phyloP scores from a whole-genome alignment of 495 filamentous ascomycete genomes.

The Haplographium delicatum region DNA sequence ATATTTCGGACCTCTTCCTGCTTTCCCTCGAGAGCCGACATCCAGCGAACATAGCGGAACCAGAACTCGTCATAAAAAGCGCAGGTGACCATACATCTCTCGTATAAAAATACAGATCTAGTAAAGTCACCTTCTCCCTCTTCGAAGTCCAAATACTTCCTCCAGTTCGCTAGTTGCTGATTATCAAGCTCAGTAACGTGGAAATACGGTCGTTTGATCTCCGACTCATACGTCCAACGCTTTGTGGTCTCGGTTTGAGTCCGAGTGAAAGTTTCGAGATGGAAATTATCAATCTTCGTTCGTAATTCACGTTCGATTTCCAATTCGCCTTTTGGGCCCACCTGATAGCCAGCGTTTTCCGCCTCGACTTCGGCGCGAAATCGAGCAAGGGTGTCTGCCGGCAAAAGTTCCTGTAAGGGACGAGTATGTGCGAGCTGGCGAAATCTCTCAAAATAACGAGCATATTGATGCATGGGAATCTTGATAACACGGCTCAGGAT shows the following conservation, averaged over 20 bases:
- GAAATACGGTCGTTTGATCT: slow-evolving; percentile 96
- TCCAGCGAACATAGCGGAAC: slow-evolving; percentile 96
- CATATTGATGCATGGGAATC: slow-evolving; percentile 96
- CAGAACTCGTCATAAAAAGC: slow-evolving; percentile 98
- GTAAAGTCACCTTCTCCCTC: slow-evolving; percentile 75
- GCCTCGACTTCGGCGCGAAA: slow-evolving; percentile 67
- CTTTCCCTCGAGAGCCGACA: slow-evolving; percentile 74
- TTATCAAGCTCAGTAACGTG: slow-evolving; percentile 91
- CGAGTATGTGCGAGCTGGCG: slow-evolving; percentile 69
- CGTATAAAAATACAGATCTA: slow-evolving; percentile 79
- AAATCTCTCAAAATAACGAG: slow-evolving; percentile 90
- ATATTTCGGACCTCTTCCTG: slow-evolving; percentile 91
- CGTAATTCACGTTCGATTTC: slow-evolving; percentile 84
- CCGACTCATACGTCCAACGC: slow-evolving; percentile 90
- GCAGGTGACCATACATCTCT: slow-evolving; percentile 86
- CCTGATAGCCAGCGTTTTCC: slow-evolving; percentile 40
- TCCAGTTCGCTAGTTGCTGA: slow-evolving; percentile 83
- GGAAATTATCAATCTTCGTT: slow-evolving; percentile 69
- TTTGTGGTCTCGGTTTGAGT: slow-evolving; percentile 89
- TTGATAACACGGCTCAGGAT: slow-evolving; percentile 82
- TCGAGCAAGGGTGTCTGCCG: slow-evolving; percentile 59
- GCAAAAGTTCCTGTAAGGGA: slow-evolving; percentile 67
- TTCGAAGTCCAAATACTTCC: slow-evolving; percentile 95
- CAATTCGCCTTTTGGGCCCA: slow-evolving; percentile 50
- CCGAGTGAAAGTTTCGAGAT: slow-evolving; percentile 73